Percentiles rank a stretch among this genome's conserved stretches.
Evolutionary conservation across 345 rosid species (phyloP).

Genomic region (Brassica carinata): DNA sequence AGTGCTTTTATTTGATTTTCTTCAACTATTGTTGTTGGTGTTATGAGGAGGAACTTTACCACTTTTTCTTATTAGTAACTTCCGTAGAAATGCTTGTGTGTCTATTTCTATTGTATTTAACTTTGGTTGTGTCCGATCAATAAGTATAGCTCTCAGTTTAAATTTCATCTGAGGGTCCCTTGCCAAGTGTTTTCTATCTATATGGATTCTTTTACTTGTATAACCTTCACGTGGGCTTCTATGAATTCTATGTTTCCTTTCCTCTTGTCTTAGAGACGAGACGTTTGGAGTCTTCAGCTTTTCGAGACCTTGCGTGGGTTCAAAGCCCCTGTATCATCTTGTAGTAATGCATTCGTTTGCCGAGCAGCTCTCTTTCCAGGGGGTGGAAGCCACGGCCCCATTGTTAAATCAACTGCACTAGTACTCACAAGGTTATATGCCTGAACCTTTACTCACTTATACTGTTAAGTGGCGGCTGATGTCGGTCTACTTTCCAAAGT

Average conservation of each 20-base stretch:
- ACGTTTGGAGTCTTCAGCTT: constrained; percentile 63
- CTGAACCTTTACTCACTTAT: constrained; percentile 11
- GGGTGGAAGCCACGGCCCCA: constrained; percentile 55
- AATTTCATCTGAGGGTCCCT: neutral
- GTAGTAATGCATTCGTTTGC: constrained; percentile 56
- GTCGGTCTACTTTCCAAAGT: neutral
- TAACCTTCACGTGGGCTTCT: neutral
- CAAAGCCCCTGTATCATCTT: constrained; percentile 43
- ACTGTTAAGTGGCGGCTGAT: neutral
- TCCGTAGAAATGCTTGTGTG: neutral
- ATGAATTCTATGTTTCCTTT: constrained; percentile 22
- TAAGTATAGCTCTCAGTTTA: neutral
- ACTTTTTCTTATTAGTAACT: neutral
- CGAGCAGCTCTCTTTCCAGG: constrained; percentile 55
- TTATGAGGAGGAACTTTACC: neutral
- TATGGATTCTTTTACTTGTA: neutral
- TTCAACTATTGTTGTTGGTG: neutral
- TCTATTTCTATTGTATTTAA: neutral
- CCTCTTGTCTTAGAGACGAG: constrained; percentile 52
- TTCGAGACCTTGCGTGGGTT: constrained; percentile 46
- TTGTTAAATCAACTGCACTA: constrained; percentile 53
- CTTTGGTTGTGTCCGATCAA: neutral
- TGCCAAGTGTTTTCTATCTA: neutral
- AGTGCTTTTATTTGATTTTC: constrained; percentile 2
- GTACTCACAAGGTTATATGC: constrained; percentile 51